These are phyloP conservation scores for Teunomyces cretensis DNA, from an alignment of 805 yeast species.

Conservation along the genomic window DNA sequence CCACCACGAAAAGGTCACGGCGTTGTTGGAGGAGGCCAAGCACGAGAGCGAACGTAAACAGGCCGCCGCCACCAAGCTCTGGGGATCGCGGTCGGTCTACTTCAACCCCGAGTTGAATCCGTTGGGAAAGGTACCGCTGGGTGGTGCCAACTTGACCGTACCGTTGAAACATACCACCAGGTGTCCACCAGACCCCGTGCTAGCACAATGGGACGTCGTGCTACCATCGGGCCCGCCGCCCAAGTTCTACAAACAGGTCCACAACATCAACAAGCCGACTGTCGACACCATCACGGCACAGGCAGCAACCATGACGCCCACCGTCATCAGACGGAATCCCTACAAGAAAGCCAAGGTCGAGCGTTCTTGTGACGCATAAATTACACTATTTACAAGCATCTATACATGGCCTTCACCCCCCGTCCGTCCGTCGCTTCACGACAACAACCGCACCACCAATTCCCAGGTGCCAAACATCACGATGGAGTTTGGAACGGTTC, in stretches of 20 bases:
- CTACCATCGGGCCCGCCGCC: slow-evolving; percentile 47
- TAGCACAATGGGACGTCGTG: slow-evolving; percentile 21
- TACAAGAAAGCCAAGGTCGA: background rate
- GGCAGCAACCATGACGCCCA: slow-evolving; percentile 5
- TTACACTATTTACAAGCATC: slow-evolving; percentile 9
- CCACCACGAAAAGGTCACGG: slow-evolving; percentile 28
- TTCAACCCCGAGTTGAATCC: slow-evolving; percentile 70
- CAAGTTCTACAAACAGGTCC: slow-evolving; percentile 43
- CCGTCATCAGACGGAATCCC: background rate
- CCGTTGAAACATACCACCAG: slow-evolving; percentile 21
- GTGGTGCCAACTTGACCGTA: slow-evolving; percentile 26
- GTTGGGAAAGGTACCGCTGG: slow-evolving; percentile 50
- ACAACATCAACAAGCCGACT: slow-evolving; percentile 22
- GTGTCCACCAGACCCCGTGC: slow-evolving; percentile 1
- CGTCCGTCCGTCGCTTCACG: no score
- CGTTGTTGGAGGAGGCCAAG: slow-evolving; percentile 21
- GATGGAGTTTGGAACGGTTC: slow-evolving; percentile 97
- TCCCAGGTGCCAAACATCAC: slow-evolving; percentile 99
- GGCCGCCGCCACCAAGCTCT: slow-evolving; percentile 22
- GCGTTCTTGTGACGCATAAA: background rate
- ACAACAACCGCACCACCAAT: slow-evolving; percentile 45
- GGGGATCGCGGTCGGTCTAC: slow-evolving; percentile 53
- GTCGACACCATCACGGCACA: slow-evolving; percentile 9
- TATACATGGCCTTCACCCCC: no score
- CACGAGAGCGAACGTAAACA: slow-evolving; percentile 15